Evolutionary conservation across 2,329 filamentous ascomycete species (phyloP).

Genomic region (Trichophyton equinum): DNA sequence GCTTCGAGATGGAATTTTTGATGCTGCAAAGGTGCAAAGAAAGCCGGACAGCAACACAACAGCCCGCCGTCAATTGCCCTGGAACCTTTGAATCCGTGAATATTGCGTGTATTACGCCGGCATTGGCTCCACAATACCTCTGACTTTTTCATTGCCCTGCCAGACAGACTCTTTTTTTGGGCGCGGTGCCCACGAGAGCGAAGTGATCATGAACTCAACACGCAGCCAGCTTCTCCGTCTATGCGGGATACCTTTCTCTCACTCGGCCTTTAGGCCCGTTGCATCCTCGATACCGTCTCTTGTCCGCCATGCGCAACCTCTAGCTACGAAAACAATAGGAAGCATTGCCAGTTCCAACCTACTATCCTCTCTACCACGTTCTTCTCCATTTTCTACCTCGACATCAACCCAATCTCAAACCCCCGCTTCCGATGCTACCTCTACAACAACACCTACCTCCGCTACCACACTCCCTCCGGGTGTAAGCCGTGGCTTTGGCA

Average conservation of each 20-base stretch:
- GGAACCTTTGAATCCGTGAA: background rate
- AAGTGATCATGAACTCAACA: background rate
- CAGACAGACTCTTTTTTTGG: background rate
- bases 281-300: background rate
- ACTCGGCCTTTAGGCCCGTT: background rate
- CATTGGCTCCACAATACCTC: background rate
- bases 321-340: background rate
- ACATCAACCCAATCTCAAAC: background rate
- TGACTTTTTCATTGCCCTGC: background rate
- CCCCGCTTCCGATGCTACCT: background rate
- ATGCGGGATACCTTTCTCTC: background rate
- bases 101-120: background rate
- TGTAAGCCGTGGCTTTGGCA: constrained; percentile 22
- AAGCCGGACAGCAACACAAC: background rate
- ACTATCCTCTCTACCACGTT: background rate
- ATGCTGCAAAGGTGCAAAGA: background rate
- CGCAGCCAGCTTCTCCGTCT: background rate
- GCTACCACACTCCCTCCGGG: constrained; percentile 11
- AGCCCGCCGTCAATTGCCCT: background rate
- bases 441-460: background rate
- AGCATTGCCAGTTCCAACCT: background rate
- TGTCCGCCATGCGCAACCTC: background rate
- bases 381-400: background rate
- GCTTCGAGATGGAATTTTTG: background rate
- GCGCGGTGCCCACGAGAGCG: background rate